A percentile compares a stretch with the other conserved stretches of the same genome.
These are phyloP conservation scores for Bipolaris victoriae DNA, from an alignment of 2,329 filamentous ascomycete genomes.

Conservation along the genomic window DNA sequence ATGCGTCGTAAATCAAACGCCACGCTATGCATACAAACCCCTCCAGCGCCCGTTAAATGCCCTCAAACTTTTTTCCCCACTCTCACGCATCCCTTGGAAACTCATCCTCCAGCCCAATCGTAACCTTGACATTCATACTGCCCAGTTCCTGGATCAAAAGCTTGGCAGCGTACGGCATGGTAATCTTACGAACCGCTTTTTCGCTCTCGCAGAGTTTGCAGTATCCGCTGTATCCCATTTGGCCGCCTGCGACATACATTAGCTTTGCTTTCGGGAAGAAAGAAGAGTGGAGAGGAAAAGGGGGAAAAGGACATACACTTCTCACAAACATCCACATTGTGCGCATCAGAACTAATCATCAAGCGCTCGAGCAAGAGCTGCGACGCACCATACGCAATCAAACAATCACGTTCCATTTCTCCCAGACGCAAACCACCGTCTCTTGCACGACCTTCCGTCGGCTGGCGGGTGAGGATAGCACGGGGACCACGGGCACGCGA, in stretches of 20 bases:
- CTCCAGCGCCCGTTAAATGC: slow-evolving; percentile 4
- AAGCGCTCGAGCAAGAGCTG: slow-evolving; percentile 90
- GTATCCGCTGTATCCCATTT: slow-evolving; percentile 95
- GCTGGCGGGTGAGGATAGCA: slow-evolving; percentile 91
- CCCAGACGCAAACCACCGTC: slow-evolving; percentile 91
- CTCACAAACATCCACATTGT: slow-evolving; percentile 92
- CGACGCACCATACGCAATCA: slow-evolving; percentile 95
- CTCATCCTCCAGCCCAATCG: slow-evolving; percentile 89
- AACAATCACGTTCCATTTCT: slow-evolving; percentile 98
- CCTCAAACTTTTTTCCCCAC: neutral
- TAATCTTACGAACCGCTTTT: slow-evolving; percentile 86
- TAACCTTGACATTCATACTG: slow-evolving; percentile 98
- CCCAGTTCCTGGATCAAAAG: slow-evolving; percentile 93
- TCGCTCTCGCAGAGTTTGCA: slow-evolving; percentile 92
- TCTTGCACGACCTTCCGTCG: slow-evolving; percentile 91
- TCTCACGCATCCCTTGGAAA: slow-evolving; percentile 65
- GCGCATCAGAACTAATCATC: slow-evolving; percentile 92
- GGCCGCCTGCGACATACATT: slow-evolving; percentile 56
- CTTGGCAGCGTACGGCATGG: slow-evolving; percentile 97
- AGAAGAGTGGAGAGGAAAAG: neutral
- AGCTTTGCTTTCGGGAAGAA: no score
- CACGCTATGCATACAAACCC: slow-evolving; percentile 24
- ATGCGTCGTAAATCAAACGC: slow-evolving; percentile 9
- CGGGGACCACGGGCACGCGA: slow-evolving; percentile 87
- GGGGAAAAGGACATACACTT: slow-evolving; percentile 60